Evolutionary conservation across 2,329 filamentous ascomycete genomes (phyloP).

Genomic region (Ascochyta clinopodiicola): DNA sequence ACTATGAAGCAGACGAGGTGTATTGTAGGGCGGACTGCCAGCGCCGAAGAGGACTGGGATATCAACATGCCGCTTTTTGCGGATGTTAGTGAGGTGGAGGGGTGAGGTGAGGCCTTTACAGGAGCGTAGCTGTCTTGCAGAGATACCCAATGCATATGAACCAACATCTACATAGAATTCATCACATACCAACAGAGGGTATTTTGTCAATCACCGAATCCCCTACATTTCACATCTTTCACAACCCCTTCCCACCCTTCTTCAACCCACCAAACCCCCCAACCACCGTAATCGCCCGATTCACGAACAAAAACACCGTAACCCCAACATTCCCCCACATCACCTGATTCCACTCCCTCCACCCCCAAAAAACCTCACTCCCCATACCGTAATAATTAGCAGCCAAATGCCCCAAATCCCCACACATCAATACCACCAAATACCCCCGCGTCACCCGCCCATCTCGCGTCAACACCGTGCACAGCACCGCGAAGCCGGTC

Average conservation of each 20-base stretch:
- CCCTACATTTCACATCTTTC: too few relatives aligned
- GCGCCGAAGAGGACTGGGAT: slow-evolving; percentile 45
- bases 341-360: slow-evolving; percentile 25
- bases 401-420: slow-evolving; percentile 33
- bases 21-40: slow-evolving; percentile 45
- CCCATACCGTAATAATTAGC: slow-evolving; percentile 31
- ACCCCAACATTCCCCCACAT: slow-evolving; percentile 37
- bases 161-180: too few relatives aligned
- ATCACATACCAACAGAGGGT: too few relatives aligned
- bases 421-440: slow-evolving; percentile 24
- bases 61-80: slow-evolving; percentile 42
- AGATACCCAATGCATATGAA: too few relatives aligned
- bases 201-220: too few relatives aligned
- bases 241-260: too few relatives aligned
- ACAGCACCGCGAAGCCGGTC: slow-evolving; percentile 26
- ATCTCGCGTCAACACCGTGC: slow-evolving; percentile 33
- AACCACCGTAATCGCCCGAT: slow-evolving; percentile 25
- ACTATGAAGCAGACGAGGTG: slow-evolving; percentile 42
- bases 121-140: too few relatives aligned
- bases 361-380: slow-evolving; percentile 28
- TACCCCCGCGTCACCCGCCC: slow-evolving; percentile 29
- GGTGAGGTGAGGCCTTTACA: too few relatives aligned
- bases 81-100: slow-evolving; percentile 19
- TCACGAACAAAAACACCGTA: slow-evolving; percentile 31
- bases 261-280: slow-evolving; percentile 28